A percentile compares a stretch with the other conserved stretches of the same genome.
Evolutionary conservation across 371 early-diverging fungal genomes (phyloP).

Genomic region (Mucor mucedo): DNA sequence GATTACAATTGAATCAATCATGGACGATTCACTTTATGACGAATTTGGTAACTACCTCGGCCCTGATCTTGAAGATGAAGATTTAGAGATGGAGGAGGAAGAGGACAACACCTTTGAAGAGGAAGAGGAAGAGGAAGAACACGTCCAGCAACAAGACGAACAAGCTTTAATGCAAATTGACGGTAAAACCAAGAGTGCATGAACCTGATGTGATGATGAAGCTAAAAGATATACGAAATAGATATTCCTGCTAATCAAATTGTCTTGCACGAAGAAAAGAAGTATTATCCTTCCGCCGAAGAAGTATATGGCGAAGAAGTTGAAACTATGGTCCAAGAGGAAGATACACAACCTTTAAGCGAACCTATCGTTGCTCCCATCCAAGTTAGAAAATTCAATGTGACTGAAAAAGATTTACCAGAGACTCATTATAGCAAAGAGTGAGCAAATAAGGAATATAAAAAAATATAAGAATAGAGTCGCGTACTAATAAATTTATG

Average conservation of each 20-base stretch:
- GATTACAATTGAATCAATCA: conserved; percentile 28
- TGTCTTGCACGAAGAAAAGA: conserved; percentile 96
- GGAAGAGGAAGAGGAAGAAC: conserved; percentile 48
- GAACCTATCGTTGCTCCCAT: conserved; percentile 95
- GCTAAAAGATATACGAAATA: conserved; percentile 15
- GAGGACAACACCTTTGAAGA: conserved; percentile 26
- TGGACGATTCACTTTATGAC: conserved; percentile 90
- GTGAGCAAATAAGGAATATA: conserved; percentile 47
- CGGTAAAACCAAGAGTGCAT: conserved; percentile 25
- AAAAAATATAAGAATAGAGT: background rate
- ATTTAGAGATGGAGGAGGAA: conserved; percentile 36
- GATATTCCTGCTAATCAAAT: conserved; percentile 78
- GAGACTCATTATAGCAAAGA: conserved; percentile 87
- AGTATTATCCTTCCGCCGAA: conserved; percentile 96
- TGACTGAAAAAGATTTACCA: conserved; percentile 87
- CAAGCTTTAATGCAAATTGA: conserved; percentile 50
- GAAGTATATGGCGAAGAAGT: conserved; percentile 97
- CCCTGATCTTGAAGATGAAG: conserved; percentile 82
- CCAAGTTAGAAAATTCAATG: conserved; percentile 82
- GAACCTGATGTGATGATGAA: too few species aligned
- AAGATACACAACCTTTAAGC: conserved; percentile 95
- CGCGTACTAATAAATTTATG: background rate
- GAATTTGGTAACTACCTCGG: conserved; percentile 99
- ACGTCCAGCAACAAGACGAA: conserved; percentile 37
- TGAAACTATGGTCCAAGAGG: conserved; percentile 95